phyloP scores from a whole-genome alignment of 257 asterid genomes.

The Solanum bulbocastanum region DNA sequence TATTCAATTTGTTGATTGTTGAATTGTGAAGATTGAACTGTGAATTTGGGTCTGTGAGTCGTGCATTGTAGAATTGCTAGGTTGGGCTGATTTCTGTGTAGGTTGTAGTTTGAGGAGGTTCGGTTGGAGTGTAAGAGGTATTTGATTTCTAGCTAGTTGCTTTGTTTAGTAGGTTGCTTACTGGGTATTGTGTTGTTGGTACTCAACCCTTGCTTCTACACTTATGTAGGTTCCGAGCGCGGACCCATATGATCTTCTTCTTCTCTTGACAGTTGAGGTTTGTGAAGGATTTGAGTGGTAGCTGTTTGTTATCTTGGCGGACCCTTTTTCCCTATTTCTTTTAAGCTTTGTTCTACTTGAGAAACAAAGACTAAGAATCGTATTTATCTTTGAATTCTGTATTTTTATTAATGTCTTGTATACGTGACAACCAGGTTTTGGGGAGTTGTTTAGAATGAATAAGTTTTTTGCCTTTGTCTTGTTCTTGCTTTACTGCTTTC shows the following conservation, averaged over 20 bases:
- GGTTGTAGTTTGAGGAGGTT: too few relatives aligned
- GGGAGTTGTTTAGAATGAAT: not conserved
- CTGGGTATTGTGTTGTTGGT: too few relatives aligned
- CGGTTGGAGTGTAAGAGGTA: too few relatives aligned
- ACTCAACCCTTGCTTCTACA: not conserved
- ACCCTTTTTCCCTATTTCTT: not conserved
- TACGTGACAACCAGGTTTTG: not conserved
- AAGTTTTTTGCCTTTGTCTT: not conserved
- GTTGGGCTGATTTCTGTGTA: too few relatives aligned
- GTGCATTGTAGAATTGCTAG: too few relatives aligned
- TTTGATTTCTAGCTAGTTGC: too few relatives aligned
- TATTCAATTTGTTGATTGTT: too few relatives aligned
- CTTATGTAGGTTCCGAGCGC: not conserved
- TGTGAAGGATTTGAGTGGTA: not conserved
- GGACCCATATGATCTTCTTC: fast-evolving
- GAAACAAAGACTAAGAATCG: not conserved
- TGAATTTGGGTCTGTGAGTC: too few relatives aligned
- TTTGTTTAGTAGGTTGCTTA: too few relatives aligned
- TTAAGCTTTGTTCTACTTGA: not conserved
- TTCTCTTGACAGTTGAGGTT: not conserved
- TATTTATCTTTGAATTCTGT: not conserved
- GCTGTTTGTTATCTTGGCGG: not conserved
- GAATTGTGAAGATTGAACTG: too few relatives aligned
- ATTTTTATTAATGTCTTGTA: too few relatives aligned
- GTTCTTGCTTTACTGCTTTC: not conserved